A percentile compares a stretch with the other conserved stretches of the same genome.
phyloP scores from a whole-genome alignment of 2,329 filamentous ascomycete species.

The Pyricularia sp. region DNA sequence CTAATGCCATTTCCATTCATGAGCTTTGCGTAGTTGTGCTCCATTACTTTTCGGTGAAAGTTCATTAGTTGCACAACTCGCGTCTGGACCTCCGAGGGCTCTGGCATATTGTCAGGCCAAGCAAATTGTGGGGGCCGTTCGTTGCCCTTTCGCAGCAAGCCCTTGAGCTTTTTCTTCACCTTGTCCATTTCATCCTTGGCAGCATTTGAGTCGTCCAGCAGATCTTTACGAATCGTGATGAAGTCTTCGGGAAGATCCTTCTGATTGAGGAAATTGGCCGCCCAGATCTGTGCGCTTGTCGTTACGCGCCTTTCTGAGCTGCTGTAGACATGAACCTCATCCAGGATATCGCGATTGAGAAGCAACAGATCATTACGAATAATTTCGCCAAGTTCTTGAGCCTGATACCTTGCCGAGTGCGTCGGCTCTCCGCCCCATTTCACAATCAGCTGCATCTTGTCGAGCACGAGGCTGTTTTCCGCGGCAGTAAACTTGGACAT shows the following conservation, averaged over 20 bases:
- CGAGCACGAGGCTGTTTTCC: slow-evolving; percentile 85
- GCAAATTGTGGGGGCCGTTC: slow-evolving; percentile 91
- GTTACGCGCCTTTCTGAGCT: slow-evolving; percentile 92
- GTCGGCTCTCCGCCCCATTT: slow-evolving; percentile 99
- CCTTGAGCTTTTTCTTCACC: slow-evolving; percentile 98
- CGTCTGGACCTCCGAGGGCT: slow-evolving; percentile 86
- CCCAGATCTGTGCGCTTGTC: slow-evolving; percentile 94
- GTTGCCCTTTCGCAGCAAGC: slow-evolving; percentile 81
- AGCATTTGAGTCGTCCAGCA: slow-evolving; percentile 94
- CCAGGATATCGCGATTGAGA: slow-evolving; percentile 84
- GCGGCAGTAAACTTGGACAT: slow-evolving; percentile 90
- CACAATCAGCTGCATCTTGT: slow-evolving; percentile 94
- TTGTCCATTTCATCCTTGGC: slow-evolving; percentile 99
- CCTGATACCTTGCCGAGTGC: slow-evolving; percentile 91
- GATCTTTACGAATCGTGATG: slow-evolving; percentile 85
- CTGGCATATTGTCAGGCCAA: slow-evolving; percentile 93
- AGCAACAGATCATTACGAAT: slow-evolving; percentile 92
- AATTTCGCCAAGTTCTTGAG: slow-evolving; percentile 88
- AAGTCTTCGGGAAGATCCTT: slow-evolving; percentile 79
- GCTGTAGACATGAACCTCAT: slow-evolving; percentile 90
- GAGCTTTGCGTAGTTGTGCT: slow-evolving; percentile 80
- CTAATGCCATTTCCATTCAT: slow-evolving; percentile 28
- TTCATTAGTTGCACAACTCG: slow-evolving; percentile 95
- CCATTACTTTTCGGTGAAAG: slow-evolving; percentile 92
- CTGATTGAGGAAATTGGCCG: slow-evolving; percentile 76